Evolutionary conservation across 257 asterid species (phyloP).

Genomic region (Solanum corneliomulleri): DNA sequence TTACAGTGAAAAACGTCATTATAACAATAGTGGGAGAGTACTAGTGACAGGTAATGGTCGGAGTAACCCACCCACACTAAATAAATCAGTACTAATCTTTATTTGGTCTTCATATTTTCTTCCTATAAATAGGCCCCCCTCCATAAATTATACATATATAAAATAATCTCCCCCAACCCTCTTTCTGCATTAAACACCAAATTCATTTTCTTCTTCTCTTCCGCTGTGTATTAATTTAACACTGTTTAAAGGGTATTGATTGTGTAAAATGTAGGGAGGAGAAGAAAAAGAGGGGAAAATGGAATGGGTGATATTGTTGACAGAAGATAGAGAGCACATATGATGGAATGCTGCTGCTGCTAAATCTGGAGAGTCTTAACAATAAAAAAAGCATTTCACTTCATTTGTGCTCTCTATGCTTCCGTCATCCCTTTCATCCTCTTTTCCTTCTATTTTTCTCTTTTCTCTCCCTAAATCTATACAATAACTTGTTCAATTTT

Average conservation of each 20-base stretch:
- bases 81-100: neutral
- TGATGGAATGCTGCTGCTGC: slow-evolving; percentile 35
- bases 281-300: neutral
- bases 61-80: neutral
- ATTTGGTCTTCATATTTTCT: neutral
- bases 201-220: neutral
- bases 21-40: neutral
- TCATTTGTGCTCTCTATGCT: slow-evolving; percentile 70
- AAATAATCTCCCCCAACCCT: neutral
- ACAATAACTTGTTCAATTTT: neutral
- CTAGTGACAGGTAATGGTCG: neutral
- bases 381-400: slow-evolving; percentile 28
- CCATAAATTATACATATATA: neutral
- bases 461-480: neutral
- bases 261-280: neutral
- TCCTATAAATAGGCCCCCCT: neutral
- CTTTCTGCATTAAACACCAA: neutral
- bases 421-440: slow-evolving; percentile 36
- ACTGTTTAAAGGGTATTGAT: neutral
- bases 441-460: neutral
- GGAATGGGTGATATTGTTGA: slow-evolving; percentile 10
- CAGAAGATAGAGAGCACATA: slow-evolving; percentile 52
- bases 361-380: neutral
- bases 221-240: neutral
- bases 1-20: neutral